phyloP scores from a whole-genome alignment of 495 filamentous ascomycete species.

The Talaromyces proteolyticus region DNA sequence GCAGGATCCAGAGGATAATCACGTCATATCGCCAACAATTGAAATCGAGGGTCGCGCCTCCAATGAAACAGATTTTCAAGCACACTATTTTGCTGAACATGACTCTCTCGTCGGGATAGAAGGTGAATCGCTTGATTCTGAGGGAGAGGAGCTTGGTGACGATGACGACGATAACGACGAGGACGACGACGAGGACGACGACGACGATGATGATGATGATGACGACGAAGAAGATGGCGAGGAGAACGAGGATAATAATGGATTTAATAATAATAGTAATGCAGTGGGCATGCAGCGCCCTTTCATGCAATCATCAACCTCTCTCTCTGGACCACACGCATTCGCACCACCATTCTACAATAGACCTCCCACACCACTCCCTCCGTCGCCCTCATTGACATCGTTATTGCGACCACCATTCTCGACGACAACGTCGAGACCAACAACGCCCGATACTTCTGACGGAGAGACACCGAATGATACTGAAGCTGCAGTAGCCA shows the following conservation, averaged over 20 bases:
- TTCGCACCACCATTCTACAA: constrained; percentile 90
- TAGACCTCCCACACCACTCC: constrained; percentile 79
- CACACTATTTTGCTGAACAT: constrained; percentile 37
- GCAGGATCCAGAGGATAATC: neutral
- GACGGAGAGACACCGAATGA: constrained; percentile 69
- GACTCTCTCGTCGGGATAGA: constrained; percentile 29
- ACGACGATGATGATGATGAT: constrained; percentile 2
- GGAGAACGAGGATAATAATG: neutral
- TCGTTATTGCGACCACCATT: constrained; percentile 80
- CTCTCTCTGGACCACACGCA: constrained; percentile 43
- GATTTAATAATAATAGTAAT: constrained; percentile 10
- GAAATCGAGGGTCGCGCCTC: neutral
- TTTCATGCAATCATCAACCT: constrained; percentile 36
- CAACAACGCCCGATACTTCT: constrained; percentile 85
- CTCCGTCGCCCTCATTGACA: constrained; percentile 91
- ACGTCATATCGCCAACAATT: neutral
- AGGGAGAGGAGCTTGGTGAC: constrained; percentile 7
- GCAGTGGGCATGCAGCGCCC: constrained; percentile 33
- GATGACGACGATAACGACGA: constrained; percentile 7
- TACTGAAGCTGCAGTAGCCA: constrained; percentile 57
- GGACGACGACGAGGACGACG: neutral
- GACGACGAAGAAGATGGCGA: constrained; percentile 1
- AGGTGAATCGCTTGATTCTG: constrained; percentile 1
- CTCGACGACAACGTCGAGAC: constrained; percentile 67
- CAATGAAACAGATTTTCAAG: constrained; percentile 38